Percentiles rank a stretch among this genome's conserved stretches.
phyloP scores from a whole-genome alignment of 768 basidiomycete genomes.

The Pisolithus tinctorius region DNA sequence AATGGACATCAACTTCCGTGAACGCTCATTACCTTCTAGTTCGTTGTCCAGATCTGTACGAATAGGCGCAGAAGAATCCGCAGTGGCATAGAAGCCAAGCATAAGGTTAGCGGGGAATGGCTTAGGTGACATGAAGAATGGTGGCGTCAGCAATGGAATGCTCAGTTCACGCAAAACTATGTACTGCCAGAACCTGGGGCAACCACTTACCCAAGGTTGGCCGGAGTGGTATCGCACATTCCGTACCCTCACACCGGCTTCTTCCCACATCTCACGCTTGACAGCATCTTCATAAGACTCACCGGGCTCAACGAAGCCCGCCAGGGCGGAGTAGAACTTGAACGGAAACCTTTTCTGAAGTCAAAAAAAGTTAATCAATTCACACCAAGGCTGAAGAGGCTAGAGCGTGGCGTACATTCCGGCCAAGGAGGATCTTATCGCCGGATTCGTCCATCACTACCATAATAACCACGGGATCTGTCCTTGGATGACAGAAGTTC shows the following conservation, averaged over 20 bases:
- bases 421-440: slow-evolving; percentile 81
- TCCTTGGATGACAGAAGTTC: slow-evolving; percentile 79
- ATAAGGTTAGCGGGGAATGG: slow-evolving; percentile 88
- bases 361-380: background rate
- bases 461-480: slow-evolving; percentile 90
- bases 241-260: slow-evolving; percentile 85
- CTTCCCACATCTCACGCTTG: slow-evolving; percentile 90
- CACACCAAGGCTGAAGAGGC: background rate
- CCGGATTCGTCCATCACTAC: slow-evolving; percentile 72
- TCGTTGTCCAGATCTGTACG: slow-evolving; percentile 90
- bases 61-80: slow-evolving; percentile 65
- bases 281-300: slow-evolving; percentile 95
- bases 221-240: slow-evolving; percentile 79
- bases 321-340: slow-evolving; percentile 81
- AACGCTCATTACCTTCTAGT: slow-evolving; percentile 60
- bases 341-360: slow-evolving; percentile 56
- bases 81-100: slow-evolving; percentile 84
- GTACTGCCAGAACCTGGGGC: background rate
- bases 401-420: slow-evolving; percentile 50
- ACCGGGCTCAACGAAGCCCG: slow-evolving; percentile 92
- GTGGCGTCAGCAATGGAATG: background rate
- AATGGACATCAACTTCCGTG: background rate
- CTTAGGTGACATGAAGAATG: slow-evolving; percentile 31
- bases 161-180: background rate
- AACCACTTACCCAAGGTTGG: slow-evolving; percentile 70